Conservation (phyloP, 1,284 basidiomycete species). For the Boletus sp. region DNA sequence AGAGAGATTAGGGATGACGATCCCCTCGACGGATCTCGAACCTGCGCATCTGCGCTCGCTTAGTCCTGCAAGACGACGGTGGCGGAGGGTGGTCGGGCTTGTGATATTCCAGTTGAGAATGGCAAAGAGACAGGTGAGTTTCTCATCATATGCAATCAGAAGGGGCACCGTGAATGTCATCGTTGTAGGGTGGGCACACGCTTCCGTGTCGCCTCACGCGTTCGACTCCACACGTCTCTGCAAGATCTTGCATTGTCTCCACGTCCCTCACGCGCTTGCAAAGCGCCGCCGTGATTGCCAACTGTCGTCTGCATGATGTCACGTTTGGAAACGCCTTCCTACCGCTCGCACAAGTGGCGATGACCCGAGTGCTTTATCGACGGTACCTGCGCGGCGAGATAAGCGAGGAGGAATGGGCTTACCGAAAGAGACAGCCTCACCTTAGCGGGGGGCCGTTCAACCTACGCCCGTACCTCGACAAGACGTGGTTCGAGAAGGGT, state of each 20-base stretch:
- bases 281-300: constrained; percentile 30
- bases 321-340: constrained; percentile 52
- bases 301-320: constrained; percentile 41
- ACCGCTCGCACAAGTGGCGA: constrained; percentile 51
- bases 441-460: constrained; percentile 47
- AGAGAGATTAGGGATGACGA: constrained; percentile 40
- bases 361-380: constrained; percentile 49
- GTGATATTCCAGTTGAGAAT: constrained; percentile 37
- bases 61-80: constrained; percentile 39
- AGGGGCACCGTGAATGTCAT: not conserved
- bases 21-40: constrained; percentile 37
- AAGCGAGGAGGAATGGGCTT: constrained; percentile 49
- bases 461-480: constrained; percentile 49
- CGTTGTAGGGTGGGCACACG: constrained; percentile 52
- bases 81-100: constrained; percentile 44
- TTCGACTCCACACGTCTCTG: constrained; percentile 36
- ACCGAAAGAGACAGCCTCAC: constrained; percentile 46
- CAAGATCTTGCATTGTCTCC: constrained; percentile 31
- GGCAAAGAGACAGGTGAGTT: constrained; percentile 33
- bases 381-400: constrained; percentile 47
- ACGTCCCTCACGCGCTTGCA: constrained; percentile 29
- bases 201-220: constrained; percentile 43
- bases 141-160: not conserved
- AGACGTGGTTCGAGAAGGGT: constrained; percentile 43
- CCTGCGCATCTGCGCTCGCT: constrained; percentile 30